Evolutionary conservation across 306 rosid genomes (phyloP), one percentile per base, ranked within the genome.

Genomic region (Vicia villosa): DNA sequence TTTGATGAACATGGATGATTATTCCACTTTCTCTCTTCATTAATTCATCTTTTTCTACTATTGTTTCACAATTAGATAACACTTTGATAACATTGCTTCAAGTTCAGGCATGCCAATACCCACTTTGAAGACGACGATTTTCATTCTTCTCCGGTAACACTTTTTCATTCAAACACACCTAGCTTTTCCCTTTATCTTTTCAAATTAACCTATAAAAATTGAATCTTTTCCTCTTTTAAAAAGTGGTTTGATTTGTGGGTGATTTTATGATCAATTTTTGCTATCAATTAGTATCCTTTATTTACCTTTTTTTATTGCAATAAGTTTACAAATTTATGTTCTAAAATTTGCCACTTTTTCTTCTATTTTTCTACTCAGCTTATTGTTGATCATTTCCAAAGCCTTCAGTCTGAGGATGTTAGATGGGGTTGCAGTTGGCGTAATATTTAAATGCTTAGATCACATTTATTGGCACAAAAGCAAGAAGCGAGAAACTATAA

Each of bases 351-450:
- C 19, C 37, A 13, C n/a, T 45, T 72, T n/a, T 73, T 55, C 61
- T n/a, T n/a, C n/a, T n/a, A 30, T 8, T 16, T 57, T 57, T 51
- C 15, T 28, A 16, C 16, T 41, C 42, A 57, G 38, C 73, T 40
- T 45, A 7, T 55, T 52, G 17, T 90, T 34, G 98, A 90, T 79
- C 96, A 90, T 76, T 82, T 84, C 64, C 90, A 93, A 66, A 70
- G 91, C 87, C 38, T 78, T 63, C 73, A 41, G 50, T 88, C 77
- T 1, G 84, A 90, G 79, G 96, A 92, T 74, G 73, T 62, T 63
- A 93, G 98, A 69, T 92, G 93, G 96, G 91, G 96, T 55, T 92
- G 98, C 30, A 93, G 96, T 55, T 93, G 96, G 93, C 89, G 96
- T 52, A 93, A 93, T 72, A 78, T 85, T 36, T 96, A 90, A 84